Conservation (phyloP, 2,329 filamentous ascomycete genomes). For the Chaetothyriales sp. region DNA sequence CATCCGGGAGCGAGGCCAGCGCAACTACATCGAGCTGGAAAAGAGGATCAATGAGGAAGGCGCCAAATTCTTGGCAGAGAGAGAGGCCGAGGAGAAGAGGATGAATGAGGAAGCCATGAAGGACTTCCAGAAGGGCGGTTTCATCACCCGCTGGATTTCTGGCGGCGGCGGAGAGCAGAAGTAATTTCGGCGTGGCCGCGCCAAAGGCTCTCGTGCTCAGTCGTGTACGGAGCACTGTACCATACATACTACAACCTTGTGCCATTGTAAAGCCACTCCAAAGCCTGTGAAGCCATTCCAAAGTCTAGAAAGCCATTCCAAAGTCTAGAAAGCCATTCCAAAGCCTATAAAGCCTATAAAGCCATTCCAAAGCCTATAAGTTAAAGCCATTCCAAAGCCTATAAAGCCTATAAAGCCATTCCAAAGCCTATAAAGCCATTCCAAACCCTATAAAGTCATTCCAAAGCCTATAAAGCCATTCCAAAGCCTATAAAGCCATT, state of each 20-base stretch:
- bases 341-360: no score
- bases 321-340: no score
- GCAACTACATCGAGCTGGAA: constrained; percentile 79
- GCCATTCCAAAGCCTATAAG: no score
- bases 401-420: no score
- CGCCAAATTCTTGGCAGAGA: constrained; percentile 90
- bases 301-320: no score
- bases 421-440: no score
- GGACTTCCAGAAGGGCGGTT: constrained; percentile 63
- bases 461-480: no score
- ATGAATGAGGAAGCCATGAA: constrained; percentile 80
- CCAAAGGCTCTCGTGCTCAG: background rate
- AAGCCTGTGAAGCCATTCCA: no score
- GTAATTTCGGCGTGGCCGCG: constrained; percentile 2
- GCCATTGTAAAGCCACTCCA: background rate
- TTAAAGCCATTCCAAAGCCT: no score
- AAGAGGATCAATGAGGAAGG: constrained; percentile 86
- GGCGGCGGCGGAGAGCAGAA: constrained; percentile 21
- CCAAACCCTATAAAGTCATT: no score
- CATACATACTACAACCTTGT: background rate
- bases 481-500: no score
- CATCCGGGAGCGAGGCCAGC: constrained; percentile 79
- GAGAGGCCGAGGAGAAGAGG: constrained; percentile 77
- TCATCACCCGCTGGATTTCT: constrained; percentile 45
- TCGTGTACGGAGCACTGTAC: background rate